These are phyloP conservation scores for Dendrothele bispora DNA, from an alignment of 768 basidiomycete genomes.

Conservation along the genomic window DNA sequence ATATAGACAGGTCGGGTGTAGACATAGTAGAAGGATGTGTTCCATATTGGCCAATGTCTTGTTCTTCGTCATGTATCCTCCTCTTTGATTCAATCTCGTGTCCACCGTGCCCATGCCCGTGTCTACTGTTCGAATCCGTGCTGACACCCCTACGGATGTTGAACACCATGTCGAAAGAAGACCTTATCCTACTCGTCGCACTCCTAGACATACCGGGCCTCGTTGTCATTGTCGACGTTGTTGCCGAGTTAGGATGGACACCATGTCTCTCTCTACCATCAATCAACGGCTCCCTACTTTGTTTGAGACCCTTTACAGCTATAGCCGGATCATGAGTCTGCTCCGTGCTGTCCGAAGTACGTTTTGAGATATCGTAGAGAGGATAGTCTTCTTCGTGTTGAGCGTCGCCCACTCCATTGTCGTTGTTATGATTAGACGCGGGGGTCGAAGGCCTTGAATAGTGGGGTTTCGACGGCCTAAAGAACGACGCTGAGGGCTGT, in stretches of 20 bases:
- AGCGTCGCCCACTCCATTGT: conserved; percentile 19
- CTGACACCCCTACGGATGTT: conserved; percentile 51
- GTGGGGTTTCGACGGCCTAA: conserved; percentile 64
- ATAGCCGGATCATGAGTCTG: conserved; percentile 24
- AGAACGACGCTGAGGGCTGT: conserved; percentile 78
- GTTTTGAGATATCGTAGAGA: conserved; percentile 37
- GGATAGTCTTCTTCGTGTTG: conserved; percentile 31
- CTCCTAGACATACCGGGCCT: conserved; percentile 34
- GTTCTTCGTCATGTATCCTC: conserved; percentile 36
- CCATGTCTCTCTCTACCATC: conserved; percentile 31
- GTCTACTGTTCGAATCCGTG: conserved; percentile 47
- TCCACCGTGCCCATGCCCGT: no score
- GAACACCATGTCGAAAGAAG: conserved; percentile 61
- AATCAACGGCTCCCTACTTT: conserved; percentile 67
- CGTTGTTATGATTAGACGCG: conserved; percentile 24
- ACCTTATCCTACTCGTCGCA: conserved; percentile 45
- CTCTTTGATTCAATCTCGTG: conserved; percentile 18
- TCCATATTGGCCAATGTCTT: conserved; percentile 21
- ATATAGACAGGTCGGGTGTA: conserved; percentile 13
- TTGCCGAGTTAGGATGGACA: conserved; percentile 22
- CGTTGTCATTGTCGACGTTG: conserved; percentile 37
- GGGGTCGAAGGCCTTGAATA: conserved; percentile 40
- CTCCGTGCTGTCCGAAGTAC: conserved; percentile 43
- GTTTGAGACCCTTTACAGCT: conserved; percentile 47
- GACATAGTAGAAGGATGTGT: conserved; percentile 18